Percentiles rank a stretch among this genome's conserved stretches.
Evolutionary conservation across 192 early-diverging fungal genomes (phyloP).

Genomic region (Backusella liffmaniae): DNA sequence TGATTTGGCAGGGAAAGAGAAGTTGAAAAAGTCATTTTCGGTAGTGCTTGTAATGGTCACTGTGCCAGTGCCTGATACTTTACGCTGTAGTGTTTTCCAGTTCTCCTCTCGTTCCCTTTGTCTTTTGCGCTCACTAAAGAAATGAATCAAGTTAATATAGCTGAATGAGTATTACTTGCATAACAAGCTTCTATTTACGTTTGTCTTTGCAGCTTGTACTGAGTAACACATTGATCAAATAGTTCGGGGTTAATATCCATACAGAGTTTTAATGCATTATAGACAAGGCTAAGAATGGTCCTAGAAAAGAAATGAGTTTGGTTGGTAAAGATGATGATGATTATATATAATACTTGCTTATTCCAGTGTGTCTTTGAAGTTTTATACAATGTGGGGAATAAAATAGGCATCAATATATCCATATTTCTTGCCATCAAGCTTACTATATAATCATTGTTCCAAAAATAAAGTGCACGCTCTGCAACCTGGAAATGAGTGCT

Average conservation of each 20-base stretch:
- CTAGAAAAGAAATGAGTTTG: conserved; percentile 30
- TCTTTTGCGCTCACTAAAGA: conserved; percentile 74
- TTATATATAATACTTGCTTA: conserved; percentile 46
- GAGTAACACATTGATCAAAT: conserved; percentile 94
- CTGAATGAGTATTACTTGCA: no score
- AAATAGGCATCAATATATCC: conserved; percentile 86
- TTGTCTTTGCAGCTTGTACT: conserved; percentile 91
- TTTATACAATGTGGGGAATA: conserved; percentile 90
- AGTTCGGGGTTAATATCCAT: conserved; percentile 94
- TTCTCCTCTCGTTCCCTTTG: conserved; percentile 77
- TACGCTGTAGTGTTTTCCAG: conserved; percentile 79
- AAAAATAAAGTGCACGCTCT: conserved; percentile 94
- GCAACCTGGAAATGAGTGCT: conserved; percentile 99
- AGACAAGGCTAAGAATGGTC: conserved; percentile 97
- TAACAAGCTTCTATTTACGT: conserved; percentile 51
- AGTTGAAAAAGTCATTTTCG: conserved; percentile 11
- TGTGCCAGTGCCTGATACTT: conserved; percentile 24
- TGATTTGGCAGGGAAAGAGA: conserved; percentile 3
- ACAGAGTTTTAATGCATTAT: conserved; percentile 95
- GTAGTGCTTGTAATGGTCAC: background rate
- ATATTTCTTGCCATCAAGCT: conserved; percentile 94
- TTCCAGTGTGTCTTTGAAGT: conserved; percentile 99
- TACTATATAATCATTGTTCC: conserved; percentile 99
- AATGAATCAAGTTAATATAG: background rate
- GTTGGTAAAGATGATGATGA: background rate